phyloP scores from a whole-genome alignment of 2,329 filamentous ascomycete genomes.

The Tolypocladium ophioglossoides region DNA sequence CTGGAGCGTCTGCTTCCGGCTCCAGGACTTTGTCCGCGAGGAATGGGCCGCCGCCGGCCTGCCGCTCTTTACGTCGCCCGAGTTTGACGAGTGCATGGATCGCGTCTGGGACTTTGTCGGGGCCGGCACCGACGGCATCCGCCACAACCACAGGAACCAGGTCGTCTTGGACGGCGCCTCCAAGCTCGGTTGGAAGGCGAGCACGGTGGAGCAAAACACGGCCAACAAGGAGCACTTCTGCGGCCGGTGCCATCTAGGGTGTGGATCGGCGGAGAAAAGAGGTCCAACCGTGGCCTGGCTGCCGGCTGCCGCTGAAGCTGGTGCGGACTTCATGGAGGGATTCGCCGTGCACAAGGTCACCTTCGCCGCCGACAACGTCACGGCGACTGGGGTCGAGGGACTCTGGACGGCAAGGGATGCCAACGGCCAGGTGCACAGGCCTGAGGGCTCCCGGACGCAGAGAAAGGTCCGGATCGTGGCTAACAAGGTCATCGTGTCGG shows the following conservation, averaged over 20 bases:
- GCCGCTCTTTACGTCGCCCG: constrained; percentile 59
- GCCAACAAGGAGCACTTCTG: constrained; percentile 65
- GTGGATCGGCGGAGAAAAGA: constrained; percentile 61
- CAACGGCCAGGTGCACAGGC: constrained; percentile 44
- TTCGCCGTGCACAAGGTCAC: constrained; percentile 61
- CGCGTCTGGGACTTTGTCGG: constrained; percentile 72
- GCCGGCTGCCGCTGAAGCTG: constrained; percentile 66
- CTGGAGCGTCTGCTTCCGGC: constrained; percentile 59
- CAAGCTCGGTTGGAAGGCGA: constrained; percentile 62
- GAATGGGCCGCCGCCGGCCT: constrained; percentile 70
- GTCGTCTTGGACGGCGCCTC: constrained; percentile 64
- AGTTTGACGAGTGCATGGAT: constrained; percentile 72
- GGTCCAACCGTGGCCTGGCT: constrained; percentile 70
- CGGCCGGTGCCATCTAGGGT: constrained; percentile 51
- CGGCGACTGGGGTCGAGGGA: constrained; percentile 62
- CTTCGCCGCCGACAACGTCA: constrained; percentile 49
- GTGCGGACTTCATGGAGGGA: constrained; percentile 76
- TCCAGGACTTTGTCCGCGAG: constrained; percentile 64
- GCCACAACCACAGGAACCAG: constrained; percentile 63
- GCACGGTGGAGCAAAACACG: constrained; percentile 68
- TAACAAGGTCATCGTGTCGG: constrained; percentile 69
- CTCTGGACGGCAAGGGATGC: constrained; percentile 64
- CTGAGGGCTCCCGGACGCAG: constrained; percentile 33
- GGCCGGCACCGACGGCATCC: constrained; percentile 51
- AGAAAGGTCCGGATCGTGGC: constrained; percentile 63